Evolutionary conservation across 2,329 filamentous ascomycete species (phyloP).

Genomic region (Nothophaeocryptopus gaeumannii): DNA sequence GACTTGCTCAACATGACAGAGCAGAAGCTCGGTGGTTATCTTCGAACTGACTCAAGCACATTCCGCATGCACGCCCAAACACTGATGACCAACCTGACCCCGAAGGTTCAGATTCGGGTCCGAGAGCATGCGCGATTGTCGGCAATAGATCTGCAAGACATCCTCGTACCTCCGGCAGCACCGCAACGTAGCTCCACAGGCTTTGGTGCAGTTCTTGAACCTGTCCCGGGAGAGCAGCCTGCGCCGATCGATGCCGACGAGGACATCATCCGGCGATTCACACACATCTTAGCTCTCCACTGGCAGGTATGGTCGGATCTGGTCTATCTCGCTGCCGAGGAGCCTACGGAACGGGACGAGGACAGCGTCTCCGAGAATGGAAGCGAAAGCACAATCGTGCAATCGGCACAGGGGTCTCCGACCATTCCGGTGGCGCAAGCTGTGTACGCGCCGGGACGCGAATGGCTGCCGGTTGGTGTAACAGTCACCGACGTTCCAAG

Average conservation of each 20-base stretch:
- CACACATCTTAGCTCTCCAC: constrained; percentile 80
- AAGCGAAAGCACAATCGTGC: constrained; percentile 20
- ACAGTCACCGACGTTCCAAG: constrained; percentile 29
- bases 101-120: constrained; percentile 35
- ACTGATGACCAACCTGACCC: constrained; percentile 36
- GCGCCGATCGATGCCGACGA: constrained; percentile 30
- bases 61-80: constrained; percentile 31
- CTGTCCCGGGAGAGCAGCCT: constrained; percentile 9
- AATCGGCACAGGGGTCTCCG: constrained; percentile 20
- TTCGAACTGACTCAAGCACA: constrained; percentile 30
- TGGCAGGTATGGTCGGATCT: constrained; percentile 85
- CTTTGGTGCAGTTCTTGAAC: constrained; percentile 30
- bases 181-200: constrained; percentile 19
- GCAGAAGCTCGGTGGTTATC: constrained; percentile 33
- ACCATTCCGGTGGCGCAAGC: constrained; percentile 32
- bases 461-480: constrained; percentile 31
- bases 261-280: constrained; percentile 72
- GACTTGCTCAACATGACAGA: constrained; percentile 37
- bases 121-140: constrained; percentile 36
- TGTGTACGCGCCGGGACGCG: constrained; percentile 29
- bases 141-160: constrained; percentile 46
- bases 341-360: constrained; percentile 20
- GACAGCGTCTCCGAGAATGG: constrained; percentile 23
- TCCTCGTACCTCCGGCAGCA: constrained; percentile 33
- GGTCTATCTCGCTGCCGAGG: constrained; percentile 54